phyloP scores from a whole-genome alignment of 805 yeast species.

The Suhomyces sp. region DNA sequence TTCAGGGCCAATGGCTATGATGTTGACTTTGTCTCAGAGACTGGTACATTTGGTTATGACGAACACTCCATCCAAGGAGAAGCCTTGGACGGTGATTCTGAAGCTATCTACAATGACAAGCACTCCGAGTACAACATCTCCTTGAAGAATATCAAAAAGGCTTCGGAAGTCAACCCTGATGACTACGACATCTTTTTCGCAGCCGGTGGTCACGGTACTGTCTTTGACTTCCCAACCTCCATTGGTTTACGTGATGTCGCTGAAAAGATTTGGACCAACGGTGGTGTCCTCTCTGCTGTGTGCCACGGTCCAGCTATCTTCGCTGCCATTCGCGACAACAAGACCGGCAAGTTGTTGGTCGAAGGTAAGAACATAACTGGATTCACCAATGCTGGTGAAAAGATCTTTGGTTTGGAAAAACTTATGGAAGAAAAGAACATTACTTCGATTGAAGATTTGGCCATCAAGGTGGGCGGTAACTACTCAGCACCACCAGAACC shows the following conservation, averaged over 20 bases:
- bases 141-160: slow-evolving; percentile 41
- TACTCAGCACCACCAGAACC: slow-evolving; percentile 22
- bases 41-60: slow-evolving; percentile 56
- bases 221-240: slow-evolving; percentile 57
- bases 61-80: slow-evolving; percentile 44
- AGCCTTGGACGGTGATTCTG: slow-evolving; percentile 44
- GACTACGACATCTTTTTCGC: slow-evolving; percentile 53
- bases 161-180: slow-evolving; percentile 49
- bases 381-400: slow-evolving; percentile 57
- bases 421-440: slow-evolving; percentile 22
- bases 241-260: slow-evolving; percentile 44
- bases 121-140: slow-evolving; percentile 38
- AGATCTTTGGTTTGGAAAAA: slow-evolving; percentile 12
- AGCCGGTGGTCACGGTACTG: slow-evolving; percentile 65
- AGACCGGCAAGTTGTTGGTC: slow-evolving; percentile 43
- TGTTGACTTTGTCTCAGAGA: slow-evolving; percentile 57
- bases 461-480: slow-evolving; percentile 20
- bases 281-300: slow-evolving; percentile 61
- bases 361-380: slow-evolving; percentile 59
- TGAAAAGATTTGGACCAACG: slow-evolving; percentile 43
- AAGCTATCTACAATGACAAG: slow-evolving; percentile 34
- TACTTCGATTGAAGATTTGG: slow-evolving; percentile 36
- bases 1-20: slow-evolving; percentile 49
- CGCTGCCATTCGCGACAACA: slow-evolving; percentile 41
- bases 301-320: slow-evolving; percentile 69